phyloP scores from a whole-genome alignment of 2,329 filamentous ascomycete genomes.

The Penicillium sp. region DNA sequence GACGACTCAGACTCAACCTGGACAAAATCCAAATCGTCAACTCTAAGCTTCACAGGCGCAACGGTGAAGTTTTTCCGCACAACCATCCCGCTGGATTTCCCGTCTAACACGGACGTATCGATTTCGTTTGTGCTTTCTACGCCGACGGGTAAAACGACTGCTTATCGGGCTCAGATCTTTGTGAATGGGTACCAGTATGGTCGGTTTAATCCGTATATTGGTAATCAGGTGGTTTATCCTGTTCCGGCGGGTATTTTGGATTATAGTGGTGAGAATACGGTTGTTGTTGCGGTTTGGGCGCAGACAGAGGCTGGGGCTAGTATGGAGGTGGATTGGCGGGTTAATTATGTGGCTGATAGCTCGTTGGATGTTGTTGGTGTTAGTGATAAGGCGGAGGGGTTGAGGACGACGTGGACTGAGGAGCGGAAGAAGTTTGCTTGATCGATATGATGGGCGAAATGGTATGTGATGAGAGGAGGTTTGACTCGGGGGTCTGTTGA shows the following conservation, averaged over 20 bases:
- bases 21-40: constrained; percentile 40
- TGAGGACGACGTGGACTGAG: constrained; percentile 60
- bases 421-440: constrained; percentile 45
- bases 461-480: neutral
- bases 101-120: constrained; percentile 60
- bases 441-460: neutral
- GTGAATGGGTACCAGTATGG: constrained; percentile 72
- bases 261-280: constrained; percentile 64
- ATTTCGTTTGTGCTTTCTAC: constrained; percentile 62
- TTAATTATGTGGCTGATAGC: constrained; percentile 61
- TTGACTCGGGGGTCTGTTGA: neutral
- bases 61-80: constrained; percentile 65
- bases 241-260: constrained; percentile 65
- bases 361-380: constrained; percentile 58
- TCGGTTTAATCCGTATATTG: constrained; percentile 65
- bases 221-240: constrained; percentile 66
- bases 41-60: constrained; percentile 54
- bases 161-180: constrained; percentile 62
- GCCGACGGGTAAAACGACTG: constrained; percentile 43
- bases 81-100: constrained; percentile 57
- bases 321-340: constrained; percentile 57
- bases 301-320: constrained; percentile 60
- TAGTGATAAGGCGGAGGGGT: constrained; percentile 45
- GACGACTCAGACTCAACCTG: constrained; percentile 57
- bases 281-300: constrained; percentile 66